Base-by-base conservation (phyloP, 2,329 filamentous ascomycete species). In the Epicoccum nigrum region DNA sequence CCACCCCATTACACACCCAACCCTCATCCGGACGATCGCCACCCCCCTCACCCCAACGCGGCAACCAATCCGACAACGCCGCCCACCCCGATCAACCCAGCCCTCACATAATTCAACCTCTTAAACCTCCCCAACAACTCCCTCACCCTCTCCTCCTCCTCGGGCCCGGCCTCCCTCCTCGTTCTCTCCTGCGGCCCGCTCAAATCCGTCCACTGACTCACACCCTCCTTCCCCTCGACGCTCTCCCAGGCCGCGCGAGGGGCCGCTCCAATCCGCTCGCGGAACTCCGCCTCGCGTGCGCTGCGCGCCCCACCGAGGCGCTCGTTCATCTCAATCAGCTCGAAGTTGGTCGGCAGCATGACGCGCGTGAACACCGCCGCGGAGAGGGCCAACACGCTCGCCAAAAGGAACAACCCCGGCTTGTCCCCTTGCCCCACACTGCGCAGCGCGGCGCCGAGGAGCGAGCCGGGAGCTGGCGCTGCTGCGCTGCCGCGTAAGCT, bases 141-240 rank as follows among this genome's bases (percentile, higher is more conserved):
- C 25, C 31, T 33, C 0, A 63, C 63, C 46, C 63, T 55, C 41
- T 50, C 40, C 20, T 65, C 64, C 19, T 65, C 54, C 23, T 57
- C 46, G 13, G 25, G 16, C 5, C 41, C 55, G n/a, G 48, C 56
- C 8, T 62, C 34, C 39, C 40, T 45, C 33, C 17, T 4, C 25
- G 63, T 67, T 35, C 50, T 41, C 37, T 50, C 56, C 37, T 63
- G 56, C 23, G 66, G 65, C 20, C 34, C 55, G 38, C 65, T 69
- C 42, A 63, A 13, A 53, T 70, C 67, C n/a, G 35, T 57, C 58
- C 56, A 67, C 49, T 70, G 62, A 45, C 56, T 66, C 4, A 63
- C 39, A 44, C 67, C 65, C 7, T 55, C 54, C 20, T 67, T 51
- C 8, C 58, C 54, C 23, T 63, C 39, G 0, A 62, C 57, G 6